A percentile compares a stretch with the other conserved stretches of the same genome.
Evolutionary conservation across 2,329 filamentous ascomycete genomes (phyloP).

Genomic region (Myriosclerotinia curreyana): DNA sequence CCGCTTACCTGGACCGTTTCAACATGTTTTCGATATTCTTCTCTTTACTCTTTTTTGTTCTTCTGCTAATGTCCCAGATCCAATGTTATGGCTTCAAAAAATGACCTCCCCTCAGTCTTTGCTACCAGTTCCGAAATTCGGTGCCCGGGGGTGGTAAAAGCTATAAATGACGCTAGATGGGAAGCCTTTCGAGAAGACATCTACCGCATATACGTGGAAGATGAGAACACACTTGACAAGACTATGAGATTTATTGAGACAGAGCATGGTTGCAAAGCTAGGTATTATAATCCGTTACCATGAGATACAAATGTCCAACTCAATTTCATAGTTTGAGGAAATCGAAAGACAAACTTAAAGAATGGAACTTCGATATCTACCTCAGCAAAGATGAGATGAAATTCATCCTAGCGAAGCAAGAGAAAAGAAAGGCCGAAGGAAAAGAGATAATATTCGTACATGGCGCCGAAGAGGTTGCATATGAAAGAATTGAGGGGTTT

Average conservation of each 20-base stretch:
- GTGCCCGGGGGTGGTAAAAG: not conserved
- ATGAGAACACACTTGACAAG: not conserved
- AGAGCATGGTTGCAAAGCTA: conserved; percentile 41
- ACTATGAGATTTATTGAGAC: conserved; percentile 37
- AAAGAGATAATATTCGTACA: conserved; percentile 12
- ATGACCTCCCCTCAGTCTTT: not conserved
- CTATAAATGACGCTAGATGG: conserved; percentile 6
- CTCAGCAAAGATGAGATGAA: conserved; percentile 15
- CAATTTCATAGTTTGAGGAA: conserved; percentile 2
- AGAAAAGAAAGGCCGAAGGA: not conserved
- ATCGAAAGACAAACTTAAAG: conserved; percentile 22
- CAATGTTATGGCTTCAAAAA: not conserved
- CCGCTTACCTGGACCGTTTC: not conserved
- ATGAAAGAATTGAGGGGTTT: conserved; percentile 12
- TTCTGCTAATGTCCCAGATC: not conserved
- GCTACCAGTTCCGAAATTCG: not conserved
- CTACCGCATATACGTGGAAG: not conserved
- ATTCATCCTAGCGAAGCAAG: conserved; percentile 10
- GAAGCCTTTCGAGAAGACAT: not conserved
- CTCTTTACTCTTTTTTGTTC: not conserved
- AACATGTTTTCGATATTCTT: too few species aligned
- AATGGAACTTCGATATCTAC: conserved; percentile 21
- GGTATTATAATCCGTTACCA: not conserved
- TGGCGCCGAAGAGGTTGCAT: not conserved
- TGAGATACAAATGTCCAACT: not conserved